phyloP scores from a whole-genome alignment of 176 grass and related monocot species.

The Elymus sibiricus region DNA sequence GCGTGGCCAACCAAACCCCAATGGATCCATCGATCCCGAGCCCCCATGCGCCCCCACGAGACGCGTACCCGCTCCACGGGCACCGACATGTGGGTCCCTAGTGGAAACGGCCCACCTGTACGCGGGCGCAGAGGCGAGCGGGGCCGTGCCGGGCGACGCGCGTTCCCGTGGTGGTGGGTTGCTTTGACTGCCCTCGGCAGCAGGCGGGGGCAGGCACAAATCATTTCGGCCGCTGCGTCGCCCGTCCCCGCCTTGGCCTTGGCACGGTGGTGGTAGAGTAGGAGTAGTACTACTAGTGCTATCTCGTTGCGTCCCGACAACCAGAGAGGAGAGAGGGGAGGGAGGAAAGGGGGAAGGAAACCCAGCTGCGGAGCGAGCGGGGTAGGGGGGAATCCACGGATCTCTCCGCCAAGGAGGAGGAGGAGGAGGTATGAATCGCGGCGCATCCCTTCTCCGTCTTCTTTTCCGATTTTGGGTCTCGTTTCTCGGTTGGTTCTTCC shows the following conservation, averaged over 20 bases:
- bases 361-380: not conserved
- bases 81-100: fast-evolving
- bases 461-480: conserved; percentile 4
- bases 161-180: conserved; percentile 18
- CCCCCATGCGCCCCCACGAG: not conserved
- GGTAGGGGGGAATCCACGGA: not conserved
- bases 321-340: conserved; percentile 16
- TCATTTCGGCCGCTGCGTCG: conserved; percentile 50
- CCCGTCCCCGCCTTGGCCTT: not conserved
- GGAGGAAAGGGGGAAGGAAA: not conserved
- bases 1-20: conserved; percentile 27
- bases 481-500: not conserved
- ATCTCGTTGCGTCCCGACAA: conserved; percentile 47
- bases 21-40: conserved; percentile 31
- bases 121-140: fast-evolving
- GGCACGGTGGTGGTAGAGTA: not conserved
- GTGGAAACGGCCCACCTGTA: fast-evolving
- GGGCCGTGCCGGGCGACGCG: not conserved
- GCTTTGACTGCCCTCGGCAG: conserved; percentile 45
- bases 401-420: conserved; percentile 14
- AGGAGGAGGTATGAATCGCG: conserved; percentile 14
- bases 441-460: not conserved
- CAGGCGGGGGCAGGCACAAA: conserved; percentile 29
- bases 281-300: not conserved
- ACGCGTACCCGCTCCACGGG: fast-evolving